These are phyloP conservation scores for Cladorrhinum sp. DNA, from an alignment of 2,329 filamentous ascomycete genomes.

Conservation along the genomic window DNA sequence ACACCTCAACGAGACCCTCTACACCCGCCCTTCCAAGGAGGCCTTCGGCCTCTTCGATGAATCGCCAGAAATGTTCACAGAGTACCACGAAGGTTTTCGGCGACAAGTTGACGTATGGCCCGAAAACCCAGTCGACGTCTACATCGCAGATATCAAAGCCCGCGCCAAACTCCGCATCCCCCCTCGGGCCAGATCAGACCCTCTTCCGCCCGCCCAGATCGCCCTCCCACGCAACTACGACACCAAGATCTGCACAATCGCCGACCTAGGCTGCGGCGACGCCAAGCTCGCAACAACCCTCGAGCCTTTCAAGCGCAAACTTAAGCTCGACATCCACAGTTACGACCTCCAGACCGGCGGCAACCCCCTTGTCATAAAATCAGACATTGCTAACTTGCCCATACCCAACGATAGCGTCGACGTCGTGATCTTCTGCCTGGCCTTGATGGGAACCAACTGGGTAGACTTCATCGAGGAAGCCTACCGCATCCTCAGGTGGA, in stretches of 20 bases:
- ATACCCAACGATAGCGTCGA: slow-evolving; percentile 73
- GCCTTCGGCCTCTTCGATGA: slow-evolving; percentile 79
- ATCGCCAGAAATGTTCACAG: slow-evolving; percentile 88
- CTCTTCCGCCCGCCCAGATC: slow-evolving; percentile 34
- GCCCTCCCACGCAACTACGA: slow-evolving; percentile 65
- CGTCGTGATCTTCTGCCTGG: slow-evolving; percentile 90
- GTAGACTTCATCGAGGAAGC: slow-evolving; percentile 94
- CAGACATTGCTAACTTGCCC: slow-evolving; percentile 84
- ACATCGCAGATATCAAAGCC: slow-evolving; percentile 66
- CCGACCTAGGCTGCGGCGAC: slow-evolving; percentile 91
- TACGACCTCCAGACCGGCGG: slow-evolving; percentile 79
- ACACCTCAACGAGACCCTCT: slow-evolving; percentile 93
- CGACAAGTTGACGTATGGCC: slow-evolving; percentile 96
- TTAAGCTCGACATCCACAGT: slow-evolving; percentile 73
- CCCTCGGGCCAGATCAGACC: slow-evolving; percentile 29
- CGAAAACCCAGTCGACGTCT: slow-evolving; percentile 89
- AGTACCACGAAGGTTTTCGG: slow-evolving; percentile 95
- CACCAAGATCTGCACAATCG: slow-evolving; percentile 70
- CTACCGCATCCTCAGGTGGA: slow-evolving; percentile 84
- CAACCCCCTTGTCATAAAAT: slow-evolving; percentile 73
- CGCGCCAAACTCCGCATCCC: slow-evolving; percentile 49
- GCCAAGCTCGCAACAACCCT: slow-evolving; percentile 74
- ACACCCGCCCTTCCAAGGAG: slow-evolving; percentile 82
- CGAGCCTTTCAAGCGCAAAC: slow-evolving; percentile 58
- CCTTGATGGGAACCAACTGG: slow-evolving; percentile 99